Evolutionary conservation across 1,139 yeast genomes (phyloP).

Genomic region (Saccharomycopsis phalli): DNA sequence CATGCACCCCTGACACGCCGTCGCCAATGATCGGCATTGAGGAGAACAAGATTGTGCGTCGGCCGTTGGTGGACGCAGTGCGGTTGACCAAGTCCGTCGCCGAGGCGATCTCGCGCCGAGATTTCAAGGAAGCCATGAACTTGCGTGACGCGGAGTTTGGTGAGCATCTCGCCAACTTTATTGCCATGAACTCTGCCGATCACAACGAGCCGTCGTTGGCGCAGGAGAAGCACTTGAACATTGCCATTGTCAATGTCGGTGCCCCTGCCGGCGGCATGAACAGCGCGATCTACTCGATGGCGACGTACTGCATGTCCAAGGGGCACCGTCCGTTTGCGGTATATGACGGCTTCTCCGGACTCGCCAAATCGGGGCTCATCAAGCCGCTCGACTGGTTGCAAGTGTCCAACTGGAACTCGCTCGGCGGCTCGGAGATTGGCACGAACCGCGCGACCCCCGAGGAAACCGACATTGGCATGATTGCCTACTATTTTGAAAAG

Average conservation of each 20-base stretch:
- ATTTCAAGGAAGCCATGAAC: slow-evolving; percentile 78
- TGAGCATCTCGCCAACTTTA: slow-evolving; percentile 66
- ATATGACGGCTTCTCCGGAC: slow-evolving; percentile 88
- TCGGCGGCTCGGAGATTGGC: slow-evolving; percentile 94
- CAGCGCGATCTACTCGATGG: slow-evolving; percentile 86
- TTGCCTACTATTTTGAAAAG: slow-evolving; percentile 85
- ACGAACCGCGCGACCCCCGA: slow-evolving; percentile 85
- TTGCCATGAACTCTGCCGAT: slow-evolving; percentile 62
- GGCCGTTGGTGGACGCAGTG: slow-evolving; percentile 84
- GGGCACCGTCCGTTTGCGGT: slow-evolving; percentile 88
- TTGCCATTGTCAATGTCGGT: slow-evolving; percentile 86
- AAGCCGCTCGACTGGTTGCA: slow-evolving; percentile 74
- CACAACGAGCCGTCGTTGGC: slow-evolving; percentile 50
- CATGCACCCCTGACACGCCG: slow-evolving; percentile 81
- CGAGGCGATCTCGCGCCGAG: slow-evolving; percentile 65
- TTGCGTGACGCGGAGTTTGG: slow-evolving; percentile 81
- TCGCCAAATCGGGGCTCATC: slow-evolving; percentile 72
- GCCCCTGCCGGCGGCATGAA: slow-evolving; percentile 98
- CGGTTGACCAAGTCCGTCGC: slow-evolving; percentile 80
- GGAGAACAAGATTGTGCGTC: slow-evolving; percentile 79
- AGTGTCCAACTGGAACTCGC: slow-evolving; percentile 81
- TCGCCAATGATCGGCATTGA: slow-evolving; percentile 90
- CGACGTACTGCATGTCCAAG: slow-evolving; percentile 78
- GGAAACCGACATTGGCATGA: slow-evolving; percentile 68
- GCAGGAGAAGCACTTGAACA: slow-evolving; percentile 38